Percentiles rank a stretch among this genome's conserved stretches.
phyloP scores from a whole-genome alignment of 495 filamentous ascomycete genomes.

The Halenospora varia region DNA sequence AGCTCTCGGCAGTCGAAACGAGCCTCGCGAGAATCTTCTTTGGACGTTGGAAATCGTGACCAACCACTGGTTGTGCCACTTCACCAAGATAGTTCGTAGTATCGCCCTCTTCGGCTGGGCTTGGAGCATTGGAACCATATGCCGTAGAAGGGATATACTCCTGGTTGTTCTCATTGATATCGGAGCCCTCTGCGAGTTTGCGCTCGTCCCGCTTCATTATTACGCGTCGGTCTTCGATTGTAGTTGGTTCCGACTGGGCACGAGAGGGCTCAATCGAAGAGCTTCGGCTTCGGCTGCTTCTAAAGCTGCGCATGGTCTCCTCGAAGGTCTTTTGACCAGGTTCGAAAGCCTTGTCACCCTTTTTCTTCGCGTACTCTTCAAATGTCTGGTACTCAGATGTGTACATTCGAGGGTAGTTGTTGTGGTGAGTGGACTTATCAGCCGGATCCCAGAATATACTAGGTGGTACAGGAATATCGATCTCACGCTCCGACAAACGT shows the following conservation, averaged over 20 bases:
- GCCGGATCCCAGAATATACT: conserved; percentile 45
- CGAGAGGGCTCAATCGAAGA: conserved; percentile 17
- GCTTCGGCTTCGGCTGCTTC: conserved; percentile 14
- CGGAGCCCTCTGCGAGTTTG: background rate
- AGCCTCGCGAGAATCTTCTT: conserved; percentile 41
- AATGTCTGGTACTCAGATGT: conserved; percentile 44
- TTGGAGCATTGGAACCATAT: conserved; percentile 5
- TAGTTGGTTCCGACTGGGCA: conserved; percentile 21
- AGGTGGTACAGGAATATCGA: conserved; percentile 44
- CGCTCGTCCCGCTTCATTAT: conserved; percentile 26
- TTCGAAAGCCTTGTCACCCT: conserved; percentile 42
- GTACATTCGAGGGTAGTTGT: conserved; percentile 51
- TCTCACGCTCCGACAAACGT: conserved; percentile 36
- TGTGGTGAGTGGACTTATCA: conserved; percentile 45
- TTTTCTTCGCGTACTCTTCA: conserved; percentile 32
- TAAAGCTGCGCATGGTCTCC: conserved; percentile 21
- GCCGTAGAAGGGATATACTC: conserved; percentile 7
- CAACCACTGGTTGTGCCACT: conserved; percentile 14
- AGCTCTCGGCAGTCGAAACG: conserved; percentile 40
- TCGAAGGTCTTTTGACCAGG: conserved; percentile 23
- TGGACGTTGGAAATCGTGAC: conserved; percentile 28
- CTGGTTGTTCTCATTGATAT: background rate
- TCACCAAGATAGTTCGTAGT: background rate
- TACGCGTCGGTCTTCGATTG: conserved; percentile 15
- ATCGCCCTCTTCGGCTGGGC: background rate